These are phyloP conservation scores for Tulasnella sp. DNA, from an alignment of 768 basidiomycete species.

Conservation along the genomic window DNA sequence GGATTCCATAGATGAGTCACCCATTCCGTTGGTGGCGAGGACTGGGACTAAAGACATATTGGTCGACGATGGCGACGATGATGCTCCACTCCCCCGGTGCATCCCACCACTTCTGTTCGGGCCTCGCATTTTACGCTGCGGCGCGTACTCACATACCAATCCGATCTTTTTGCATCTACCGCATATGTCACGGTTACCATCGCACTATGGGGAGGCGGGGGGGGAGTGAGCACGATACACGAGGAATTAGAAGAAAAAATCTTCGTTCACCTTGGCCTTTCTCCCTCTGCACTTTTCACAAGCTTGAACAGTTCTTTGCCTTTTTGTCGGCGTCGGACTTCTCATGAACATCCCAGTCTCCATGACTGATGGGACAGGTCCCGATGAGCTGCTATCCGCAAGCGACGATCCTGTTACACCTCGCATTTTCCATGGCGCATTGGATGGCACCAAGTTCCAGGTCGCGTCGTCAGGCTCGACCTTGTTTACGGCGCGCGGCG, in stretches of 20 bases:
- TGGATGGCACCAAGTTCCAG: conserved; percentile 15
- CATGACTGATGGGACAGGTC: neutral
- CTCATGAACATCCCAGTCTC: conserved; percentile 15
- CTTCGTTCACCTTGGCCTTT: conserved; percentile 27
- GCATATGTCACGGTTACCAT: conserved; percentile 25
- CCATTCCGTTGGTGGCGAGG: conserved; percentile 1
- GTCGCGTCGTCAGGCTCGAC: neutral
- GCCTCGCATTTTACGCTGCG: conserved; percentile 21
- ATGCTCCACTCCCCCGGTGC: no score
- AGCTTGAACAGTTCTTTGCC: conserved; percentile 26
- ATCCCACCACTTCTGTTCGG: conserved; percentile 17
- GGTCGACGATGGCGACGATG: no score
- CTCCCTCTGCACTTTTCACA: conserved; percentile 27
- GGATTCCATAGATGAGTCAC: neutral
- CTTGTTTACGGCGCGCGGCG: neutral
- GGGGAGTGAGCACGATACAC: no score
- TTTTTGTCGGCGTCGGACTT: conserved; percentile 18
- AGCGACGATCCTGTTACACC: neutral
- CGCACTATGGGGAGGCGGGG: conserved; percentile 14
- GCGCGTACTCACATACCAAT: conserved; percentile 21
- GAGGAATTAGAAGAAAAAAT: no score
- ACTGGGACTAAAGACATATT: neutral
- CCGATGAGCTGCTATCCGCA: neutral
- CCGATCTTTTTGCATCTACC: conserved; percentile 21
- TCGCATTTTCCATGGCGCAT: neutral